Evolutionary conservation across 2,329 filamentous ascomycete genomes (phyloP).

Genomic region (Arthrobotrys pseudoclavata): DNA sequence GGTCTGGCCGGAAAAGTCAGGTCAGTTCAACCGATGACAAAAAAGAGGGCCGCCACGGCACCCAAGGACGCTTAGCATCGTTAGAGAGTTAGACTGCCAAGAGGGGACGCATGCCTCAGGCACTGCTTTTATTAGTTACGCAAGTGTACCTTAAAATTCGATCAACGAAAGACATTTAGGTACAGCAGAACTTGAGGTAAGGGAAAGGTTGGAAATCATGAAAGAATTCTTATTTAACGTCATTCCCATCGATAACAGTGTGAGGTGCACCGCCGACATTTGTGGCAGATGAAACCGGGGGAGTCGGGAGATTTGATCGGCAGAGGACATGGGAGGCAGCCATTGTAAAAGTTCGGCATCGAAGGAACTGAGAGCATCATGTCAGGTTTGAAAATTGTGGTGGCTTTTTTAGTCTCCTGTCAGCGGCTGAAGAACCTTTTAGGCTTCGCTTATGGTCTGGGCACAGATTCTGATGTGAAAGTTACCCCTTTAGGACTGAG

Average conservation of each 20-base stretch:
- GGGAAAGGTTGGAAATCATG: constrained; percentile 9
- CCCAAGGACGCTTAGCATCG: background rate
- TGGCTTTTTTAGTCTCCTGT: constrained; percentile 28
- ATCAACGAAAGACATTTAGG: constrained; percentile 26
- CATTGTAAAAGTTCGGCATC: constrained; percentile 26
- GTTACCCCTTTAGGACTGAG: constrained; percentile 47
- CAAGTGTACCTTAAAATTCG: constrained; percentile 6
- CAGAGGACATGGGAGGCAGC: constrained; percentile 19
- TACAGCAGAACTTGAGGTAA: constrained; percentile 16
- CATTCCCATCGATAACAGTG: background rate
- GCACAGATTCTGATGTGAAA: constrained; percentile 25
- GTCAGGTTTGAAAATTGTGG: constrained; percentile 18
- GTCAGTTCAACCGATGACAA: constrained; percentile 35
- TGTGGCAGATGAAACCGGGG: constrained; percentile 42
- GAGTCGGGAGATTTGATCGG: constrained; percentile 42
- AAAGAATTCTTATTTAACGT: constrained; percentile 19
- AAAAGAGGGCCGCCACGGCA: constrained; percentile 5
- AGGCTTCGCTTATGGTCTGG: constrained; percentile 39
- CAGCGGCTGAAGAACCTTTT: constrained; percentile 26
- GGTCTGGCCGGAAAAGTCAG: constrained; percentile 42
- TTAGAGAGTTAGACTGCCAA: constrained; percentile 35
- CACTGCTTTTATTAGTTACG: constrained; percentile 1
- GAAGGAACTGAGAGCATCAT: constrained; percentile 17
- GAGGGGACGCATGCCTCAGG: background rate
- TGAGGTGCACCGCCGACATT: constrained; percentile 35